Conservation (phyloP, 495 filamentous ascomycete genomes). For the Glarea lozoyensis region DNA sequence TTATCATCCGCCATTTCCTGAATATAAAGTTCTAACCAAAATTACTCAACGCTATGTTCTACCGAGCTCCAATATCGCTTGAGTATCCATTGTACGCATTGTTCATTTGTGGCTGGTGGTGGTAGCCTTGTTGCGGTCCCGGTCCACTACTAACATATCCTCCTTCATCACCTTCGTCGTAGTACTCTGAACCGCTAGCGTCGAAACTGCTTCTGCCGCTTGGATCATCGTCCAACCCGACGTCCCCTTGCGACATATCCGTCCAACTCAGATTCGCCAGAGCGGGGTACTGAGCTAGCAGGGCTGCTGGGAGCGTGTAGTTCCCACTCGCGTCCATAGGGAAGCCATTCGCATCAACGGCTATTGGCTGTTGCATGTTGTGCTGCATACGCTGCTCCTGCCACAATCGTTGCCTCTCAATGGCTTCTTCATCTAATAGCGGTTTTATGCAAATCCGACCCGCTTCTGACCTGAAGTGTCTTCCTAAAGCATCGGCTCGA, state of each 20-base stretch:
- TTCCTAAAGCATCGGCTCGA: conserved; percentile 86
- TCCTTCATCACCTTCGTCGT: conserved; percentile 50
- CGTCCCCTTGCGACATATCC: conserved; percentile 21
- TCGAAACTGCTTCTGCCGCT: conserved; percentile 85
- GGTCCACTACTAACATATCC: conserved; percentile 46
- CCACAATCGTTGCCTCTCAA: conserved; percentile 60
- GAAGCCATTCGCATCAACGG: conserved; percentile 32
- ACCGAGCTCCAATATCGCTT: conserved; percentile 39
- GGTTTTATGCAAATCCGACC: conserved; percentile 95
- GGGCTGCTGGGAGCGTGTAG: conserved; percentile 73
- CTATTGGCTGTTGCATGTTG: conserved; percentile 39
- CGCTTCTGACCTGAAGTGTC: conserved; percentile 95
- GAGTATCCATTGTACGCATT: conserved; percentile 36
- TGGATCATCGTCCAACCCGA: conserved; percentile 47
- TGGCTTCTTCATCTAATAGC: conserved; percentile 79
- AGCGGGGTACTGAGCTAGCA: conserved; percentile 87
- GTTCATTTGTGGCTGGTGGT: conserved; percentile 28
- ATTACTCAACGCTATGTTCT: too few species aligned
- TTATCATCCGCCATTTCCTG: too few species aligned
- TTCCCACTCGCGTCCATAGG: conserved; percentile 44
- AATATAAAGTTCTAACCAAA: too few species aligned
- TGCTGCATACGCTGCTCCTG: conserved; percentile 57
- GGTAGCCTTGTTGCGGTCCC: conserved; percentile 28
- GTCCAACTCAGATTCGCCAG: conserved; percentile 38
- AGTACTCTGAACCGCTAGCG: conserved; percentile 60